Evolutionary conservation across 495 filamentous ascomycete genomes (phyloP).

Genomic region (Talaromyces adpressus): DNA sequence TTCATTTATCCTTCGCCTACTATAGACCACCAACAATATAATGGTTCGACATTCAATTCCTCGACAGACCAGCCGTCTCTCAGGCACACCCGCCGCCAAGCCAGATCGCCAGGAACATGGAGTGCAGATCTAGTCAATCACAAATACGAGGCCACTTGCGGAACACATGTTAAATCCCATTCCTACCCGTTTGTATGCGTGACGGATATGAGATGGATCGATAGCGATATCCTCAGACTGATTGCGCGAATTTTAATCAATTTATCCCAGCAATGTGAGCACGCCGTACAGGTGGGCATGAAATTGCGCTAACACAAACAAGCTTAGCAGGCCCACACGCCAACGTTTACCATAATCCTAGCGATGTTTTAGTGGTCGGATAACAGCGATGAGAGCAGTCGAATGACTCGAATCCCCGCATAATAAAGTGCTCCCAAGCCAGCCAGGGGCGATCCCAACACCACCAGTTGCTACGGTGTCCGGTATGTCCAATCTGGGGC

Average conservation of each 20-base stretch:
- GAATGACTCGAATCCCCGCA: background rate
- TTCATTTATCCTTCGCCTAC: no score
- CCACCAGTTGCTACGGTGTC: background rate
- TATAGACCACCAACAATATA: no score
- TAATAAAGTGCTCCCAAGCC: background rate
- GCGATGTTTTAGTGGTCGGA: no score
- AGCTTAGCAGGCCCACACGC: no score
- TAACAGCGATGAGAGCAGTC: background rate
- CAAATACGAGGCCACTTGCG: background rate
- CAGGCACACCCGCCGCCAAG: no score
- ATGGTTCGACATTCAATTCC: no score
- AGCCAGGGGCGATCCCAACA: background rate
- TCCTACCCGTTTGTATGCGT: background rate
- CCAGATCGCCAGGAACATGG: background rate
- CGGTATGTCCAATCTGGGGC: background rate
- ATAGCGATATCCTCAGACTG: background rate
- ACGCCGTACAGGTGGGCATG: background rate
- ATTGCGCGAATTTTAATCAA: background rate
- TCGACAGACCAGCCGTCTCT: no score
- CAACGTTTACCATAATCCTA: no score
- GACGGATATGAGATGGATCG: background rate
- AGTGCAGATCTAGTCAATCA: background rate
- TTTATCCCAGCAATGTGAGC: background rate
- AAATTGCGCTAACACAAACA: background rate
- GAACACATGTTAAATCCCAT: background rate